phyloP scores from a whole-genome alignment of 768 basidiomycete species.

The Suillus spraguei region DNA sequence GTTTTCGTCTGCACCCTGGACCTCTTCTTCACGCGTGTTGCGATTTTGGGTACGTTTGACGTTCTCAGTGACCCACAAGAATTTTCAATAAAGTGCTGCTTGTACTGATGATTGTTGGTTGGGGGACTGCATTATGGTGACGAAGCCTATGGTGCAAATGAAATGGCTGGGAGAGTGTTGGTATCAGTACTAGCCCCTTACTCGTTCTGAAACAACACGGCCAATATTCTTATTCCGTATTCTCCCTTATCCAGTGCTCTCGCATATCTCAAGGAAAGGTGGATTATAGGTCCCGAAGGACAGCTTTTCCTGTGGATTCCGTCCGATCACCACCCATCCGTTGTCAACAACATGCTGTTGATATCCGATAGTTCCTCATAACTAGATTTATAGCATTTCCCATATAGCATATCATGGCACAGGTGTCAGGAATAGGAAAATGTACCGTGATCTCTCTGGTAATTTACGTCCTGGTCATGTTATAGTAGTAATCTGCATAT shows the following conservation, averaged over 20 bases:
- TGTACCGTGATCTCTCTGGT: no score
- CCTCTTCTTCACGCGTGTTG: slow-evolving; percentile 82
- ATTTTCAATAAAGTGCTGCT: slow-evolving; percentile 94
- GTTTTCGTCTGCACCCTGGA: slow-evolving; percentile 88
- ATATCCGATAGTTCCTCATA: neutral
- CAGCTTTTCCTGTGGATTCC: slow-evolving; percentile 9
- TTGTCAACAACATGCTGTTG: slow-evolving; percentile 1
- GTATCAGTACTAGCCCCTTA: no score
- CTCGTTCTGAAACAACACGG: no score
- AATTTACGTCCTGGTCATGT: no score
- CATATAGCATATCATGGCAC: no score
- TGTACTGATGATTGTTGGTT: slow-evolving; percentile 73
- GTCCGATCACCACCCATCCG: neutral
- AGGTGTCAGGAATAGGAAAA: no score
- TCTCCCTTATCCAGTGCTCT: neutral
- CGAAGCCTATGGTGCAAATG: slow-evolving; percentile 76
- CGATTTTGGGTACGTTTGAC: slow-evolving; percentile 91
- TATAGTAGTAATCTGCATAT: no score
- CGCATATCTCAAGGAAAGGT: neutral
- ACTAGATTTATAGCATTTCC: neutral
- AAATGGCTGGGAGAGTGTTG: slow-evolving; percentile 71
- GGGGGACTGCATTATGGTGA: slow-evolving; percentile 77
- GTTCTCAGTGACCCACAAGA: slow-evolving; percentile 87
- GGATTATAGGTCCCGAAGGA: neutral
- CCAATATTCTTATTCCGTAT: neutral